Conservation (phyloP, 1,284 basidiomycete species). For the Dichomitus squalens region DNA sequence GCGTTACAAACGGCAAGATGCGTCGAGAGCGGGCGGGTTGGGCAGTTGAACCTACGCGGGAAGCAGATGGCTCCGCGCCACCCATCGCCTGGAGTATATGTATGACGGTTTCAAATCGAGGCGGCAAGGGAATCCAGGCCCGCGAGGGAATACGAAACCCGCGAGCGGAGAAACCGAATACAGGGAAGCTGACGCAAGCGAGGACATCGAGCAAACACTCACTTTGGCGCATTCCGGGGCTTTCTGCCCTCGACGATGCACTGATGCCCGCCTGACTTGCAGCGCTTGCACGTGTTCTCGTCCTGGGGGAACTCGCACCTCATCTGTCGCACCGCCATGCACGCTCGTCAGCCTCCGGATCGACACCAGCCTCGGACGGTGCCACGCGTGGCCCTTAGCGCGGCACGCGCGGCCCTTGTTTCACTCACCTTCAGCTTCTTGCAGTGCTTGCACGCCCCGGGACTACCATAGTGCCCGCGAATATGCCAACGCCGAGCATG, state of each 20-base stretch:
- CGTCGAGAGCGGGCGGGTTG: neutral
- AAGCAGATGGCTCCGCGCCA: neutral
- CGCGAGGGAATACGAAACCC: constrained; percentile 5
- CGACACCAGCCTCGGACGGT: constrained; percentile 19
- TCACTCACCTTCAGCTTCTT: constrained; percentile 78
- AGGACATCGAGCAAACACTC: constrained; percentile 40
- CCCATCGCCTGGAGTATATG: too few species aligned
- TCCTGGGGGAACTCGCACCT: constrained; percentile 74
- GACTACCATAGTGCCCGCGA: constrained; percentile 41
- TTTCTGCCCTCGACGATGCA: constrained; percentile 83
- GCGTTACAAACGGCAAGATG: neutral
- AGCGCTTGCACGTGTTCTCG: constrained; percentile 73
- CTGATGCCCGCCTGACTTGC: constrained; percentile 64
- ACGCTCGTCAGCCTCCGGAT: constrained; percentile 13
- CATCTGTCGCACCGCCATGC: constrained; percentile 54
- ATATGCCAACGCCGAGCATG: constrained; percentile 1
- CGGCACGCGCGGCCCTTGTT: neutral
- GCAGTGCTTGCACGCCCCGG: constrained; percentile 80
- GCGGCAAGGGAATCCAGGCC: constrained; percentile 2
- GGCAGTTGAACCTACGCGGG: neutral
- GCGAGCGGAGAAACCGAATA: neutral
- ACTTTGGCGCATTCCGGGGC: constrained; percentile 76
- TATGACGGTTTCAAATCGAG: too few species aligned
- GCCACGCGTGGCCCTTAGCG: neutral
- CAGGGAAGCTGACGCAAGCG: neutral